Evolutionary conservation across 2,329 filamentous ascomycete species (phyloP), one percentile per base, ranked within the genome.

Genomic region (Ascochyta lentis): DNA sequence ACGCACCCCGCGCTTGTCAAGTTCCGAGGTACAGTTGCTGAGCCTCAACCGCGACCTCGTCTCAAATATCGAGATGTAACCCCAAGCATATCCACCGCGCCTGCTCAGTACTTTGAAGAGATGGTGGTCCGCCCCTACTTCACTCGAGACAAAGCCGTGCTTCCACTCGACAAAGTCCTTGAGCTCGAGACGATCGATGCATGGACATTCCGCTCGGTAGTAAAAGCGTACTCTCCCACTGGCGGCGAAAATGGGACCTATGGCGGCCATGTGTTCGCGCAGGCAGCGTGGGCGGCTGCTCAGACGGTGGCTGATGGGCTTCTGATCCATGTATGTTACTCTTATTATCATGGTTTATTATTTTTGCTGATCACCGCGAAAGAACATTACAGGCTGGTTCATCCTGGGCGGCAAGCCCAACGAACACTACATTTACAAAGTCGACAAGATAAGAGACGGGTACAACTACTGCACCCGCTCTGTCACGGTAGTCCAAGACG

Each of bases 231-330:
- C 57, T 73, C 77, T 10, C 80, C 81, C 0, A 67, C 68, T 13
- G 78, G 76, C 3, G 72, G 70, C 6, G 68, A 75, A 15, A 73
- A 72, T 2, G 72, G 77, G 13, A 79, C 82, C 0, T 85, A 83
- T 67, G 83, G 83, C 12, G 83, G 83, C 1, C 82, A 86, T 71
- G 82, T 84, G 4, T 85, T 80, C 60, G 80, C 81, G n/a, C 83
- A 85, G 68, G 79, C 83, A 29, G 82, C 80, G 15, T 85, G 81
- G 75, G 83, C 83, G 15, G 83, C 83, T 8, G 79, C 80, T 8
- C 80, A 84, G 57, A 85, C 83, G 1, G 80, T 85, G 12, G 66
- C 63, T 6, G 70, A 76, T 26, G 83, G 81, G 2, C 80, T 83
- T 45, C 65, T 84, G 26, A 72, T 85, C 22, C 81, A 84, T 71